Evolutionary conservation across 2,329 filamentous ascomycete species (phyloP).

Genomic region (Aspergillus eucalypticola): DNA sequence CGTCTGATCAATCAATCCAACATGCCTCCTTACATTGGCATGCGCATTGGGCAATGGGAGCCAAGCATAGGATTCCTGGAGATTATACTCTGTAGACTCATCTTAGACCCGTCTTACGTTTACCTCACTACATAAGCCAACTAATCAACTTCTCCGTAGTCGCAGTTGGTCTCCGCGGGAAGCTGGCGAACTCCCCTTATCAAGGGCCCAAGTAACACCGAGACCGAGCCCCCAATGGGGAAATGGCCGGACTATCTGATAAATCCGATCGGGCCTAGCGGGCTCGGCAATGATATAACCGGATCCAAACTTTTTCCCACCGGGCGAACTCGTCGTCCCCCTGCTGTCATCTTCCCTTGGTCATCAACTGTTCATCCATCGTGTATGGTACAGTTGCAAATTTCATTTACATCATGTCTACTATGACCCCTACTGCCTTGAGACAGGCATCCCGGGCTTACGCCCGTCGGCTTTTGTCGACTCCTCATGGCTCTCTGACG

Average conservation of each 20-base stretch:
- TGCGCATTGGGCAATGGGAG: too few species aligned
- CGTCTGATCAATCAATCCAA: background rate
- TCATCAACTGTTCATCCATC: conserved; percentile 25
- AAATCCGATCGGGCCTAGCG: conserved; percentile 29
- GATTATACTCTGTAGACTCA: too few species aligned
- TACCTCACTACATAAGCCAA: too few species aligned
- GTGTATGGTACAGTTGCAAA: conserved; percentile 24
- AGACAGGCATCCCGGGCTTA: conserved; percentile 70
- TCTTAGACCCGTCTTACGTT: background rate
- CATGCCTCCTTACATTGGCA: background rate
- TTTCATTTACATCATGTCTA: conserved; percentile 56
- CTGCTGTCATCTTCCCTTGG: conserved; percentile 14
- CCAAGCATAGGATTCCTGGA: too few species aligned
- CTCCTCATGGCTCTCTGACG: conserved; percentile 38
- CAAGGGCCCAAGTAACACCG: conserved; percentile 12
- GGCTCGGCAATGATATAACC: conserved; percentile 30
- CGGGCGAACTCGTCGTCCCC: conserved; percentile 19
- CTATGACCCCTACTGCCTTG: conserved; percentile 66
- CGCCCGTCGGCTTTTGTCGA: conserved; percentile 51
- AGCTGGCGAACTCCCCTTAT: background rate
- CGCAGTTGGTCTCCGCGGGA: background rate
- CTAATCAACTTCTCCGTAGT: background rate
- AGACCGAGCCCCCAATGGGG: conserved; percentile 12
- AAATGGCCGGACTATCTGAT: conserved; percentile 24
- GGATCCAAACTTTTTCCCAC: conserved; percentile 28